phyloP scores from a whole-genome alignment of 495 filamentous ascomycete species.

The Trichoderma erinaceum region DNA sequence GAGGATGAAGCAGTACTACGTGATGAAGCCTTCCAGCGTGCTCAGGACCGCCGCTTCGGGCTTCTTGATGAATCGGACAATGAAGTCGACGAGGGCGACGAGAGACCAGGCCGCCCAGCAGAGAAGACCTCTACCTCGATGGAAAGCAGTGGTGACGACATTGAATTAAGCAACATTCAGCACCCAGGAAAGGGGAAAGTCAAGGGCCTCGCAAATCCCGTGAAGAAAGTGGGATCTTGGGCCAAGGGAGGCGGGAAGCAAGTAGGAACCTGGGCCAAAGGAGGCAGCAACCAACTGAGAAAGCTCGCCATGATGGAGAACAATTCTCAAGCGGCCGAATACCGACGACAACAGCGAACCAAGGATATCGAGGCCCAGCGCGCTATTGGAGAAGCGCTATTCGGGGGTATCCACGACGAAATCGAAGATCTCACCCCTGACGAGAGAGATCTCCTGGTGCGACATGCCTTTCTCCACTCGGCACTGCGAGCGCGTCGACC shows the following conservation, averaged over 20 bases:
- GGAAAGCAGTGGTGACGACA: constrained; percentile 35
- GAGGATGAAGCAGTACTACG: constrained; percentile 89
- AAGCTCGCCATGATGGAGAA: constrained; percentile 38
- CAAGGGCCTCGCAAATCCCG: constrained; percentile 32
- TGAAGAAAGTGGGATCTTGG: constrained; percentile 44
- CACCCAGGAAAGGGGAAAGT: constrained; percentile 22
- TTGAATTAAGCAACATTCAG: constrained; percentile 53
- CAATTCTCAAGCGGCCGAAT: constrained; percentile 31
- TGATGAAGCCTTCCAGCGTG: constrained; percentile 79
- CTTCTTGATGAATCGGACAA: constrained; percentile 46
- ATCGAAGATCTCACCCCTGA: constrained; percentile 91
- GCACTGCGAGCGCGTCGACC: constrained; percentile 81
- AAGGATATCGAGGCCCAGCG: constrained; percentile 63
- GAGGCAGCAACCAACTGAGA: constrained; percentile 35
- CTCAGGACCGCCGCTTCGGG: constrained; percentile 59
- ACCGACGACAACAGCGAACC: constrained; percentile 35
- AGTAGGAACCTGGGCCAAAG: constrained; percentile 45
- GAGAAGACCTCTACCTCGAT: not conserved
- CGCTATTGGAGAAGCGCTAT: constrained; percentile 69
- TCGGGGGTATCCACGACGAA: constrained; percentile 80
- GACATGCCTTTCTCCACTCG: constrained; percentile 84
- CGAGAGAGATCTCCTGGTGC: constrained; percentile 80
- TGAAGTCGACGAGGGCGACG: constrained; percentile 12
- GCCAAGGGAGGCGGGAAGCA: constrained; percentile 31
- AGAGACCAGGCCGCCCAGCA: not conserved